Evolutionary conservation across 1,284 basidiomycete genomes (phyloP).

Genomic region (Ceraceosorus bombacis): DNA sequence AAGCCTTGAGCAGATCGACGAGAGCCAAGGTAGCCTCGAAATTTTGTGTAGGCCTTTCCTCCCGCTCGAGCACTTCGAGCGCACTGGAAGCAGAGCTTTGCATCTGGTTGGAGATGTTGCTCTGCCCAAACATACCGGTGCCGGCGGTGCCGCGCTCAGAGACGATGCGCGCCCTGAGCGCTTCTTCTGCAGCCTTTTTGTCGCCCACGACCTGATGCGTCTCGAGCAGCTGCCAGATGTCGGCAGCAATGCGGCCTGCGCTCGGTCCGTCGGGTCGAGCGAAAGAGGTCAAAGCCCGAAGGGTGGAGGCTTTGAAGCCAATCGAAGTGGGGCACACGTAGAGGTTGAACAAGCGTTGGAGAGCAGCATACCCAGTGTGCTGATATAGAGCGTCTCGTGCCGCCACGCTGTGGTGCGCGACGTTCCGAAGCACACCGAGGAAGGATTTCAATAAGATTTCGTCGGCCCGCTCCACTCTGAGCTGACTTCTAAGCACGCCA

Average conservation of each 20-base stretch:
- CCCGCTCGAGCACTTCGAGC: no score
- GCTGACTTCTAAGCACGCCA: conserved; percentile 51
- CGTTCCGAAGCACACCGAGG: conserved; percentile 69
- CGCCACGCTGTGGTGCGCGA: conserved; percentile 68
- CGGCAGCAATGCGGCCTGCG: conserved; percentile 47
- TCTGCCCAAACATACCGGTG: conserved; percentile 5
- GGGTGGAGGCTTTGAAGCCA: conserved; percentile 82
- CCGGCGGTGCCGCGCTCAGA: conserved; percentile 7
- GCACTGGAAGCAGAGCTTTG: no score
- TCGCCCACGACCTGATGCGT: conserved; percentile 44
- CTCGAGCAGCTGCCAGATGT: conserved; percentile 76
- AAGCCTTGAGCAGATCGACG: conserved; percentile 68
- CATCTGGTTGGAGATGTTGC: conserved; percentile 53
- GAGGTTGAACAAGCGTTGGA: conserved; percentile 62
- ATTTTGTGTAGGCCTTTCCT: conserved; percentile 64
- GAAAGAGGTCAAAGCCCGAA: conserved; percentile 77
- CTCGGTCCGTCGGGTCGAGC: conserved; percentile 23
- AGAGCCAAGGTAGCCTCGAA: conserved; percentile 86
- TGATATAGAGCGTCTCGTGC: conserved; percentile 71
- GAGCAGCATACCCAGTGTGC: conserved; percentile 62
- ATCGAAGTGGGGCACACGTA: conserved; percentile 55
- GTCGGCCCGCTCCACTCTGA: conserved; percentile 50
- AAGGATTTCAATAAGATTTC: conserved; percentile 77
- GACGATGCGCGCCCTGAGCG: conserved; percentile 8
- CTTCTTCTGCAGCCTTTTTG: not conserved